Conservation (phyloP, 768 basidiomycete genomes). For the Mycena amicta region DNA sequence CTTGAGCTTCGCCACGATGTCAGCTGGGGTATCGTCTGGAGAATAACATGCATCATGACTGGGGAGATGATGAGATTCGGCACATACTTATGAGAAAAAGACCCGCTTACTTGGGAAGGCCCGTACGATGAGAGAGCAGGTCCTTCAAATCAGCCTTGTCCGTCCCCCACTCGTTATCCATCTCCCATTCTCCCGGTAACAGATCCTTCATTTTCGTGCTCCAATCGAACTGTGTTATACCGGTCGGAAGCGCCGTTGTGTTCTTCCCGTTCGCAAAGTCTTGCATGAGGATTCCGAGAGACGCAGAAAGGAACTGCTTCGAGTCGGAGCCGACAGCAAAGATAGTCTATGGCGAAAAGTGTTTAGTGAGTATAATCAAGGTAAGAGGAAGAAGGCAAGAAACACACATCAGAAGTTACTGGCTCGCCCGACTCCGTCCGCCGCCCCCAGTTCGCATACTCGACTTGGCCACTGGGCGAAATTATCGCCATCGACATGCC, state of each 20-base stretch:
- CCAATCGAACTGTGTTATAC: constrained; percentile 36
- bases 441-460: constrained; percentile 38
- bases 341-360: constrained; percentile 35
- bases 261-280: constrained; percentile 40
- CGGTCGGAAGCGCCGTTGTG: constrained; percentile 34
- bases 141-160: constrained; percentile 38
- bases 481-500: constrained; percentile 35
- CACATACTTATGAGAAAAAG: neutral
- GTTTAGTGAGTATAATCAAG: too few species aligned
- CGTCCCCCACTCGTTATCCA: constrained; percentile 44
- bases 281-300: constrained; percentile 44
- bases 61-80: neutral
- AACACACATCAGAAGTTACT: constrained; percentile 37
- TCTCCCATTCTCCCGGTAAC: constrained; percentile 42
- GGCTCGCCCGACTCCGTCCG: constrained; percentile 35
- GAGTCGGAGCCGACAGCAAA: constrained; percentile 40
- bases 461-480: constrained; percentile 25
- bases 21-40: constrained; percentile 25
- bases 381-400: neutral
- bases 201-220: constrained; percentile 38
- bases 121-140: constrained; percentile 39
- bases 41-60: constrained; percentile 35
- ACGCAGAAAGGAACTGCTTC: constrained; percentile 41
- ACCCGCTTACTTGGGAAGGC: constrained; percentile 33
- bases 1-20: constrained; percentile 28